phyloP scores from a whole-genome alignment of 768 basidiomycete genomes.

The Naganishia vishniacii region DNA sequence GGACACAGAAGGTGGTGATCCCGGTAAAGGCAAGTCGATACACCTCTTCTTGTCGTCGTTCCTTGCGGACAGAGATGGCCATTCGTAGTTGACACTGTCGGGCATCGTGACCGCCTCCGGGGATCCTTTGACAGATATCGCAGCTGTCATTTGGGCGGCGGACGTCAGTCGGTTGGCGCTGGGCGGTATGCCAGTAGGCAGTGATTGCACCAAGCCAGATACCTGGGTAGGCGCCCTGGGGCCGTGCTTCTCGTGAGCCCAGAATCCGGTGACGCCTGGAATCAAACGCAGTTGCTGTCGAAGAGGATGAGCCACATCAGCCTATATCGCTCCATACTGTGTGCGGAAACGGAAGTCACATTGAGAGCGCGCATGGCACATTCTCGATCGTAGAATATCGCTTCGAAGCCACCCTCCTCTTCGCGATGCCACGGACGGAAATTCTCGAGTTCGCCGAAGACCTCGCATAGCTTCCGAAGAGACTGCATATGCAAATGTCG shows the following conservation, averaged over 20 bases:
- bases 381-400: conserved; percentile 17
- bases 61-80: neutral
- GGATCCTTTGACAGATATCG: neutral
- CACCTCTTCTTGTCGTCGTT: conserved; percentile 1
- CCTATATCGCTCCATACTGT: too few species aligned
- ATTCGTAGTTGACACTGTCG: neutral
- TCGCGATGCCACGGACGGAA: neutral
- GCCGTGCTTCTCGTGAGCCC: conserved; percentile 14
- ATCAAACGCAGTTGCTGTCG: conserved; percentile 12
- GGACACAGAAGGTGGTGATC: neutral
- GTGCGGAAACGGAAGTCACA: neutral
- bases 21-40: neutral
- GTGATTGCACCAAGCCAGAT: neutral
- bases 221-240: neutral
- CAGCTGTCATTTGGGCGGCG: too few species aligned
- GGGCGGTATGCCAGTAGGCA: neutral
- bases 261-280: conserved; percentile 7
- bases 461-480: conserved; percentile 1
- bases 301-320: too few species aligned
- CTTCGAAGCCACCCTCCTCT: neutral
- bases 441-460: conserved; percentile 8
- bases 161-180: neutral
- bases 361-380: conserved; percentile 6
- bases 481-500: neutral
- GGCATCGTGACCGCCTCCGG: neutral